phyloP scores from a whole-genome alignment of 2,329 filamentous ascomycete species.

The Xylaria sp. region DNA sequence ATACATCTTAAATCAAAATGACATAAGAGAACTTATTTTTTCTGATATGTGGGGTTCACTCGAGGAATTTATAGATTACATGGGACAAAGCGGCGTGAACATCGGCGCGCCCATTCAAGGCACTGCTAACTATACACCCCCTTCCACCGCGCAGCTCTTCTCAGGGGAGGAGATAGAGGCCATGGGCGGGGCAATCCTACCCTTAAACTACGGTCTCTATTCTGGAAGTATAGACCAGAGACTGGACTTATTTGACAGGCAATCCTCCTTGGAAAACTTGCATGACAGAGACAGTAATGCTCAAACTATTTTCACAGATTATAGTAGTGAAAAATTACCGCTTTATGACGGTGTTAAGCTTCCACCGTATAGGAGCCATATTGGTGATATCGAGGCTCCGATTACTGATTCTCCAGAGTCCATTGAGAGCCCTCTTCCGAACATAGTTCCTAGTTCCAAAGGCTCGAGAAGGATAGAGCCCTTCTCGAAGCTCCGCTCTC shows the following conservation, averaged over 20 bases:
- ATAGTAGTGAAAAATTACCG: neutral
- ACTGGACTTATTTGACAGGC: neutral
- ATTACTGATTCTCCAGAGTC: neutral
- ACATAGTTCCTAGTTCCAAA: neutral
- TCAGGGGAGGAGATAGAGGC: neutral
- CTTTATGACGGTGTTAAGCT: too few relatives aligned
- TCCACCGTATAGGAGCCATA: neutral
- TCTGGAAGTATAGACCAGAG: neutral
- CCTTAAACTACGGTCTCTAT: neutral
- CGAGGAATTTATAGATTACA: slow-evolving; percentile 4
- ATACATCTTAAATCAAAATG: neutral
- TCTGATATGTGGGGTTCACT: neutral
- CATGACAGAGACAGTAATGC: neutral
- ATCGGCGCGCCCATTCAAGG: neutral
- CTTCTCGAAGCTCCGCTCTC: neutral
- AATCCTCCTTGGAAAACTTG: too few relatives aligned
- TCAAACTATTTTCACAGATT: neutral
- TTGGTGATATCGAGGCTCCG: too few relatives aligned
- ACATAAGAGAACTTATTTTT: neutral
- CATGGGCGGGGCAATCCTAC: neutral
- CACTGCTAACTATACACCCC: neutral
- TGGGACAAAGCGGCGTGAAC: neutral
- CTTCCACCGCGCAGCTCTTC: neutral
- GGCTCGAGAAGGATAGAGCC: neutral
- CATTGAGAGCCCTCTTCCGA: too few relatives aligned